A percentile compares a stretch with the other conserved stretches of the same genome.
Conservation (phyloP, 208 protist species). For the Trypanosoma congolense region DNA sequence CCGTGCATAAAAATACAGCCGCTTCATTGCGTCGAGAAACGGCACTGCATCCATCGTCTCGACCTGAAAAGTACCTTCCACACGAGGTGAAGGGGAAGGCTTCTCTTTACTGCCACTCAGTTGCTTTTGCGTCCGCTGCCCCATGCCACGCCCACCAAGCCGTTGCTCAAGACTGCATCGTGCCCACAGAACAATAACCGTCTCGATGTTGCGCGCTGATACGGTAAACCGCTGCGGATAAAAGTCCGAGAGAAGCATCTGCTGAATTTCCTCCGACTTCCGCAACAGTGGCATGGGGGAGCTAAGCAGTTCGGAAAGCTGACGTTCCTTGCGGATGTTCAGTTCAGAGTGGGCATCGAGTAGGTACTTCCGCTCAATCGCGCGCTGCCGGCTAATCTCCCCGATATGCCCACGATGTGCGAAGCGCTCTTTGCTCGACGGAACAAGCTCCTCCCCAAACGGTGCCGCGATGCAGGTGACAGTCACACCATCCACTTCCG, state of each 20-base stretch:
- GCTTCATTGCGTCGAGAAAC: conserved; percentile 59
- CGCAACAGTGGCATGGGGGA: conserved; percentile 51
- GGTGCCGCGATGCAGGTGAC: conserved; percentile 49
- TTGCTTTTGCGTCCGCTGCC: too few relatives aligned
- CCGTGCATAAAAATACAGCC: conserved; percentile 69
- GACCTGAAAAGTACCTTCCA: neutral
- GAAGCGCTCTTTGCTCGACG: conserved; percentile 54
- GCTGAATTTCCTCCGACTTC: conserved; percentile 50
- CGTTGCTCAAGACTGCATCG: conserved; percentile 55
- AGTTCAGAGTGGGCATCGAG: conserved; percentile 48
- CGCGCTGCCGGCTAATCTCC: conserved; percentile 48
- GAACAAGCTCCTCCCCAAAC: conserved; percentile 61
- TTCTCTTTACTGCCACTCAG: too few relatives aligned
- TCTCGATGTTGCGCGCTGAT: conserved; percentile 49
- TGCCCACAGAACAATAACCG: conserved; percentile 56
- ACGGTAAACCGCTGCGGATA: conserved; percentile 46
- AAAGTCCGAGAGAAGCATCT: conserved; percentile 37
- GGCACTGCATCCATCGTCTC: conserved; percentile 28
- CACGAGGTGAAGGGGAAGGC: neutral
- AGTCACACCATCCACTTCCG: conserved; percentile 27
- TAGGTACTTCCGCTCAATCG: conserved; percentile 17
- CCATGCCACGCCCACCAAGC: conserved; percentile 15
- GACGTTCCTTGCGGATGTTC: conserved; percentile 68
- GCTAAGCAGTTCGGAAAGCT: conserved; percentile 57
- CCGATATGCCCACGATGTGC: conserved; percentile 43